Evolutionary conservation across 2,329 filamentous ascomycete genomes (phyloP).

Genomic region (Ilyonectria sp.): DNA sequence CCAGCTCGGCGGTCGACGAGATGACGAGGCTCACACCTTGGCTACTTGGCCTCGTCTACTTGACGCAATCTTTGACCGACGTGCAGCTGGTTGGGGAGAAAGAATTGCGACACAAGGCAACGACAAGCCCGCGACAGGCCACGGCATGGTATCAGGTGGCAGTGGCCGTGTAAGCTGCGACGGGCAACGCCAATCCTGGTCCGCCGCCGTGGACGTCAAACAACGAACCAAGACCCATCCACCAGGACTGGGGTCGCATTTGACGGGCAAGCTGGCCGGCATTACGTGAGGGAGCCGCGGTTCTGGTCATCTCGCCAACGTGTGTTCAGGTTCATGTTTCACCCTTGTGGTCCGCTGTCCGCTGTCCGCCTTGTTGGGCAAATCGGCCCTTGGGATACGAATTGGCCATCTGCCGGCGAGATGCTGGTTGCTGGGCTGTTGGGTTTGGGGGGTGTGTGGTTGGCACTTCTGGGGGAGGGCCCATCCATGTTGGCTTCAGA

Average conservation of each 20-base stretch:
- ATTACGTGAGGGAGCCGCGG: constrained; percentile 6
- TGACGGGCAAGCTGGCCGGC: constrained; percentile 2
- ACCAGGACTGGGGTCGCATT: neutral
- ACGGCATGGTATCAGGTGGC: constrained; percentile 1
- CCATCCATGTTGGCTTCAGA: constrained; percentile 28
- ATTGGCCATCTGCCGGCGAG: constrained; percentile 12
- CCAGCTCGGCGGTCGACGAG: neutral
- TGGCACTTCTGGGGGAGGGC: neutral
- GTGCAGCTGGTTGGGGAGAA: constrained; percentile 5
- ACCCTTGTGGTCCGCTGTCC: neutral
- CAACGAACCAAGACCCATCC: neutral
- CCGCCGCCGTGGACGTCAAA: constrained; percentile 8
- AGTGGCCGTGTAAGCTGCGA: neutral
- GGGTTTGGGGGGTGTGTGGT: neutral
- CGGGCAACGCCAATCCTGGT: neutral
- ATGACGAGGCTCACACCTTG: constrained; percentile 19
- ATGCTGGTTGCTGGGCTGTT: constrained; percentile 2
- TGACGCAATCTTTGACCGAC: constrained; percentile 12
- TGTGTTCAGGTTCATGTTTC: constrained; percentile 21
- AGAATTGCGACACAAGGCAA: constrained; percentile 11
- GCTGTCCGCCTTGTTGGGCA: constrained; percentile 7
- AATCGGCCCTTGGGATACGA: neutral
- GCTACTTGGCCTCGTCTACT: constrained; percentile 6
- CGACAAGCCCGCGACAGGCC: constrained; percentile 7
- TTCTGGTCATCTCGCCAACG: neutral